Evolutionary conservation across 352 stramenopile genomes (phyloP).

Genomic region (Achlya hypogyna): DNA sequence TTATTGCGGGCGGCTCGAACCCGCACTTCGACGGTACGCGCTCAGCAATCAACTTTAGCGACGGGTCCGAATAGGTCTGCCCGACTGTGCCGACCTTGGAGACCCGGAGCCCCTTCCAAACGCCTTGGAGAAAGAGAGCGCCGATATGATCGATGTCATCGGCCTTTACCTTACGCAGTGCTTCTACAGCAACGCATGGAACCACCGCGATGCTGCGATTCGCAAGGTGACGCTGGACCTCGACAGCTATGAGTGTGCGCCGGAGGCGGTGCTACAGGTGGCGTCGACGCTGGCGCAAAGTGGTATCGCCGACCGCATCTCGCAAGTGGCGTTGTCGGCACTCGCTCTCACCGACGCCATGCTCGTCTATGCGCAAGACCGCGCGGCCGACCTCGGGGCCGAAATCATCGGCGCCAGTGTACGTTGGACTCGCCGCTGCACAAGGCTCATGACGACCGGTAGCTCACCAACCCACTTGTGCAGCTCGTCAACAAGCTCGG

Average conservation of each 20-base stretch:
- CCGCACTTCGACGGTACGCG: slow-evolving; percentile 37
- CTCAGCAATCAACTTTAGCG: not conserved
- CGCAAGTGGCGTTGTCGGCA: slow-evolving; percentile 64
- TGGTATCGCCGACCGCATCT: slow-evolving; percentile 57
- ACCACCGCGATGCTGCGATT: slow-evolving; percentile 73
- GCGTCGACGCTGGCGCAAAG: slow-evolving; percentile 64
- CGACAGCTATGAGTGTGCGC: slow-evolving; percentile 39
- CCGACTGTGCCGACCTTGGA: slow-evolving; percentile 52
- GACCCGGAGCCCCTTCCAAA: slow-evolving; percentile 61
- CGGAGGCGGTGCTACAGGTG: slow-evolving; percentile 41
- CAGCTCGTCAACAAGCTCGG: slow-evolving; percentile 74
- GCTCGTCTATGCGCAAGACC: slow-evolving; percentile 30
- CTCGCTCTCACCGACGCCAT: slow-evolving; percentile 57
- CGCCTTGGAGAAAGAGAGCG: slow-evolving; percentile 63
- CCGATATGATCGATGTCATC: slow-evolving; percentile 66
- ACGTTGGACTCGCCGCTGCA: no score
- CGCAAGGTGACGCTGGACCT: slow-evolving; percentile 76
- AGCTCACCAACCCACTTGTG: slow-evolving; percentile 67
- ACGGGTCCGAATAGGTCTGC: slow-evolving; percentile 25
- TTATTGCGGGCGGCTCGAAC: slow-evolving; percentile 32
- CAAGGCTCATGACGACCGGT: no score
- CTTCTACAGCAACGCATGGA: slow-evolving; percentile 84
- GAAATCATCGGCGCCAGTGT: not conserved
- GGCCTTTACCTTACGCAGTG: slow-evolving; percentile 68
- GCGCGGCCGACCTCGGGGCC: not conserved